Evolutionary conservation across 176 grass and related monocot genomes (phyloP).

Genomic region (Musa itinerans): DNA sequence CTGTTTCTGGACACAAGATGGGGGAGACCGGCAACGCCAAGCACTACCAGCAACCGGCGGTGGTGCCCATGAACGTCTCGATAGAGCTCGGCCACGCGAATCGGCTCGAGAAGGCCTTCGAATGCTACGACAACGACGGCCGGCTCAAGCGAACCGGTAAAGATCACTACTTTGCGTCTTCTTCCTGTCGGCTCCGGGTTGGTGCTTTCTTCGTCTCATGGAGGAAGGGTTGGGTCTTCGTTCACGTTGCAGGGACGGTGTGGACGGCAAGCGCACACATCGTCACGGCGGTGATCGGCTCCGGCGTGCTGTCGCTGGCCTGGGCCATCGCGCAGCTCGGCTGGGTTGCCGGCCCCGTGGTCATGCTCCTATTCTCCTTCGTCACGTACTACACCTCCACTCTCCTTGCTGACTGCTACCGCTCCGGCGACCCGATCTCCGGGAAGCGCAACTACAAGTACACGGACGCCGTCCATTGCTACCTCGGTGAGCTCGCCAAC

Average conservation of each 20-base stretch:
- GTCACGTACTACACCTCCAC: constrained; percentile 69
- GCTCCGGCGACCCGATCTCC: constrained; percentile 50
- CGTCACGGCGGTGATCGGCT: constrained; percentile 89
- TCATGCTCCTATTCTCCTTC: constrained; percentile 61
- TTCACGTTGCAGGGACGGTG: constrained; percentile 35
- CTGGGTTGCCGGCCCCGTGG: constrained; percentile 66
- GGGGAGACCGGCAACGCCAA: neutral
- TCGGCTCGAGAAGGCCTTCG: neutral
- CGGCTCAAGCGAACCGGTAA: constrained; percentile 34
- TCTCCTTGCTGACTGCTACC: constrained; percentile 80
- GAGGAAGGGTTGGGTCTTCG: neutral
- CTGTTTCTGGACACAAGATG: too few species aligned
- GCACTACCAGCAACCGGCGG: constrained; percentile 13
- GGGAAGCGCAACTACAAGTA: constrained; percentile 87
- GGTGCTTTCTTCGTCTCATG: too few species aligned
- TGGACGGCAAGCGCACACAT: constrained; percentile 86
- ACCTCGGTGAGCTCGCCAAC: constrained; percentile 41
- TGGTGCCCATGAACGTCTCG: constrained; percentile 34
- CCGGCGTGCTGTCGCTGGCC: constrained; percentile 72
- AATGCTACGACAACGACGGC: constrained; percentile 53
- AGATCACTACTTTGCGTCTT: neutral
- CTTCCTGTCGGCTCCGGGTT: too few species aligned
- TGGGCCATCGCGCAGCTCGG: constrained; percentile 94
- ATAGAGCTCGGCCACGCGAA: constrained; percentile 19
- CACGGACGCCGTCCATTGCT: constrained; percentile 55